These are phyloP conservation scores for Fusarium verticillioides DNA, from an alignment of 2,329 filamentous ascomycete genomes.

Conservation along the genomic window DNA sequence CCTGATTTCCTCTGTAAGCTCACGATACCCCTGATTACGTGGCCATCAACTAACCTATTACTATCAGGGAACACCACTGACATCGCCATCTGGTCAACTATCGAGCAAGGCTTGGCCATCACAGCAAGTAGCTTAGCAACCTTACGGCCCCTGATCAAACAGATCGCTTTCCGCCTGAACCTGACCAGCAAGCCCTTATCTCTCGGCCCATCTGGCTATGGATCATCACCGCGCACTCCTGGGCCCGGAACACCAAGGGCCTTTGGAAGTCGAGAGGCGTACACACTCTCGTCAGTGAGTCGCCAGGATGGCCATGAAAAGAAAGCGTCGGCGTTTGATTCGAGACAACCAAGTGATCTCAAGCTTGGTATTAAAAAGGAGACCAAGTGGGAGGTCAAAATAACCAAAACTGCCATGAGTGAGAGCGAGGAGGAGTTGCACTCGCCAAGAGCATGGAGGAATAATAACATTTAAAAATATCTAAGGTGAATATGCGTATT, in stretches of 20 bases:
- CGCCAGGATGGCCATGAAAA: neutral
- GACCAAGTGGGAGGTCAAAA: constrained; percentile 24
- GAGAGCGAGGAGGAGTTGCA: constrained; percentile 35
- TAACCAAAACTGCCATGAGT: constrained; percentile 10
- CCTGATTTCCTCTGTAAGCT: constrained; percentile 54
- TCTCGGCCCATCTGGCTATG: constrained; percentile 20
- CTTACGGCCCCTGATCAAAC: constrained; percentile 53
- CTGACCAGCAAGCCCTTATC: constrained; percentile 31
- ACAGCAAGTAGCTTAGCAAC: constrained; percentile 57
- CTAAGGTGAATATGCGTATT: neutral
- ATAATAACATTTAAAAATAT: neutral
- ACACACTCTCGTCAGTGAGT: constrained; percentile 26
- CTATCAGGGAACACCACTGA: constrained; percentile 49
- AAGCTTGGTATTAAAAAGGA: constrained; percentile 19
- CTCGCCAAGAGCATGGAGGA: constrained; percentile 4
- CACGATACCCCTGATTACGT: fast-evolving
- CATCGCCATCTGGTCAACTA: constrained; percentile 58
- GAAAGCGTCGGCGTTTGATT: neutral
- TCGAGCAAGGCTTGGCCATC: constrained; percentile 58
- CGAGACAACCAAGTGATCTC: neutral
- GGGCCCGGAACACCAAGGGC: constrained; percentile 29
- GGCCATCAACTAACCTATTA: neutral
- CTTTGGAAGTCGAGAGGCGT: constrained; percentile 14
- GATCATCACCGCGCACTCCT: neutral
- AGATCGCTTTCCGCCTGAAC: constrained; percentile 20